Evolutionary conservation across 768 basidiomycete genomes (phyloP), one percentile per base, ranked within the genome.

Genomic region (Podaxis rugospora): DNA sequence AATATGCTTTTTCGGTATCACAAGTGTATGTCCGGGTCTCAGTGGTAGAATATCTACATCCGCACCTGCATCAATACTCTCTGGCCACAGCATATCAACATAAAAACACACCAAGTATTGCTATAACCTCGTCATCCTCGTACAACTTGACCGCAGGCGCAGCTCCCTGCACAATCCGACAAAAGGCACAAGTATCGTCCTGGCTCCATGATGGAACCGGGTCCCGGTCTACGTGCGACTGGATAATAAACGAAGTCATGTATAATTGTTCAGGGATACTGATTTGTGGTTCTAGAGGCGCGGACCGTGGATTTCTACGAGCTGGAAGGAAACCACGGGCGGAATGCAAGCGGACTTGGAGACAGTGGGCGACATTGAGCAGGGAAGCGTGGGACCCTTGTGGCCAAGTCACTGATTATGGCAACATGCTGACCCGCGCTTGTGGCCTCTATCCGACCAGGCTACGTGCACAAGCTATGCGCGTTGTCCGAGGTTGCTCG

Each of bases 211-310:
- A 71, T n/a, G 71, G 61, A 16, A 80, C 76, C 39, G 75, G 61
- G 13, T 73, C 67, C 7, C 86, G 81, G 59, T 74, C 69, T 40
- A 80, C 75, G 66, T 88, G 88, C 21, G 81, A 77, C 59, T 85
- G 76, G 69, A 90, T 89, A 18, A 90, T 83, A 74, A 87, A 89
- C 36, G 87, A 88, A 60, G 88, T 90, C 88, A 90, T 89, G 11
- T 21, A 21, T n/a, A 39, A 49, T 35, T 57, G 37, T 51, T 13
- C 21, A 32, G 28, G 28, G 28, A 7, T 32, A 32, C 28, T 32
- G 28, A 9, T 7, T 32, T 0, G 28, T 32, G 28, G 7, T 6
- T 32, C 28, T 7, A 6, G 40, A 14, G 40, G 40, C 40, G 14
- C 11, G 3, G 3, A 13, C 14, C 40, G 40, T 13, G n/a, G 6